Evolutionary conservation across 2,329 filamentous ascomycete species (phyloP).

Genomic region (Epichloe bromicola): DNA sequence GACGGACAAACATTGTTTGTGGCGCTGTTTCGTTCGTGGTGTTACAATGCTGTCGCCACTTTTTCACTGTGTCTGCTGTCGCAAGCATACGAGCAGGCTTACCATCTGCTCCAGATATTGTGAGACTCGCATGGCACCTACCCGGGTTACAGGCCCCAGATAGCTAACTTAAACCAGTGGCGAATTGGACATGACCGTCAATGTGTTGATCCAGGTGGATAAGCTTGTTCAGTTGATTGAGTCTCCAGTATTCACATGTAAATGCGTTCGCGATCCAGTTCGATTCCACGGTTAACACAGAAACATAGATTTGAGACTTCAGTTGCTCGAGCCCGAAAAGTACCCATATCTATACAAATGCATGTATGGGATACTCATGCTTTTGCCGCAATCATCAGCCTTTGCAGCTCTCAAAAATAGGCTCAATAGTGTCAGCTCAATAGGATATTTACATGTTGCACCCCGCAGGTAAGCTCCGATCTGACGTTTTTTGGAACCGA

Average conservation of each 20-base stretch:
- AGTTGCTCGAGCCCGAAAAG: slow-evolving; percentile 88
- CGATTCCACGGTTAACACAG: background rate
- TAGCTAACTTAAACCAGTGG: slow-evolving; percentile 43
- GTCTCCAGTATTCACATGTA: slow-evolving; percentile 95
- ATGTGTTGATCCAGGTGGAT: slow-evolving; percentile 96
- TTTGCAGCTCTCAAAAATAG: slow-evolving; percentile 95
- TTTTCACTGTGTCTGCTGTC: slow-evolving; percentile 92
- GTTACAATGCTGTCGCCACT: slow-evolving; percentile 93
- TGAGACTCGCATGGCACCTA: slow-evolving; percentile 28
- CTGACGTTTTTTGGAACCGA: background rate
- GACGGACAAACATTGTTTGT: slow-evolving; percentile 96
- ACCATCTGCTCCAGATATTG: slow-evolving; percentile 93
- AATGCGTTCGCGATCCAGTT: slow-evolving; percentile 17
- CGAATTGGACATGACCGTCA: slow-evolving; percentile 96
- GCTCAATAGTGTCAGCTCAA: slow-evolving; percentile 91
- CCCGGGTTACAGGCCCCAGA: background rate
- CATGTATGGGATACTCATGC: slow-evolving; percentile 91
- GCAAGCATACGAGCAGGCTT: slow-evolving; percentile 96
- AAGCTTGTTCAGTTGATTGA: slow-evolving; percentile 95
- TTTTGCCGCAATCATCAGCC: slow-evolving; percentile 92
- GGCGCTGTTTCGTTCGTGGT: slow-evolving; percentile 90
- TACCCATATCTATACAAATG: slow-evolving; percentile 96
- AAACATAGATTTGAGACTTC: slow-evolving; percentile 68
- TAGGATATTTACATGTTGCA: slow-evolving; percentile 82
- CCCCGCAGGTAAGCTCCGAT: slow-evolving; percentile 54